Evolutionary conservation across 202 grass and related monocot genomes (phyloP), one percentile per base, ranked within the genome.

Genomic region (Schoenoplectus triqueter): DNA sequence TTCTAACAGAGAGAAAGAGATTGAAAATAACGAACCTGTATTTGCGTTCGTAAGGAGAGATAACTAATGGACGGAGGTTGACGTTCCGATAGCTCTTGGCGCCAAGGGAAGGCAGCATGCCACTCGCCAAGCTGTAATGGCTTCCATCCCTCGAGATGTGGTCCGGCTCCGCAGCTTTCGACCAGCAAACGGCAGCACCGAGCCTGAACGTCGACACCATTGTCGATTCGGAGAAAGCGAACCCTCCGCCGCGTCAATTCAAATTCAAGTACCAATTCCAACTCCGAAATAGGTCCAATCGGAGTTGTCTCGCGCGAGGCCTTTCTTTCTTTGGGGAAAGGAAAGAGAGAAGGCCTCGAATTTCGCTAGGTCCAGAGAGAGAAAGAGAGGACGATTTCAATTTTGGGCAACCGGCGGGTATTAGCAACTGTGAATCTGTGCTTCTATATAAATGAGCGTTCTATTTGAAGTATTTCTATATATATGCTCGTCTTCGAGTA

Each of bases 121-220:
- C 96, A 76, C 86, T 99, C 31, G 91, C 95, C 73, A 99, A 82
- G 84, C 91, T 99, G 88, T 99, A 96, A 60, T 95, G 91, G 87
- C 93, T 96, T 31, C 91, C 93, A 41, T 99, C 93, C 19, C 87
- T 88, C 51, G 96, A 99, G 7, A 91, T 67, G 84, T 92, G 90
- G 69, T 84, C 78, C 40, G 90, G 85, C 5, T 91, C 80, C 84
- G 82, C 78, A 1, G 63, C 41, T 22, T 8, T 18, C 6, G 57
- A 20, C 49, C 81, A 63, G 47, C 88, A 85, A 17, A 76, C 50
- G 1, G 74, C 22, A 0, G 69, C 18, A 46, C 47, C 69, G 13
- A 79, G 13, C 7, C 84, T 21, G 73, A 79, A 84, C 17, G 61
- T 17, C 40, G 80, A 84, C 62, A 46, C 31, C 67, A 59, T 70